phyloP scores from a whole-genome alignment of 2,329 filamentous ascomycete genomes.

The Aureobasidium sp. region DNA sequence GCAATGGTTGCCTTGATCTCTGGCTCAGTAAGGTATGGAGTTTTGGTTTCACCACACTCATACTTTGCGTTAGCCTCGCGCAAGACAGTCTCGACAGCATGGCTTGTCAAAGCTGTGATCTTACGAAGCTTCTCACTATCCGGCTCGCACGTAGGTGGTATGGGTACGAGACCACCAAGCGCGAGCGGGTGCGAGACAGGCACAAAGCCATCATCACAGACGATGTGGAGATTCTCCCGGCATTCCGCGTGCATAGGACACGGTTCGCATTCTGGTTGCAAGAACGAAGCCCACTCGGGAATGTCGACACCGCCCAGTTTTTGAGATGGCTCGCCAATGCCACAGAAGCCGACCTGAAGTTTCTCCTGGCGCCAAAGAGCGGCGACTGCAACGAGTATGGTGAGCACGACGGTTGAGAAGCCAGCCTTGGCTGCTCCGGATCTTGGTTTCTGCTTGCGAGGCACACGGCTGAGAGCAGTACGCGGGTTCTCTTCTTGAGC shows the following conservation, averaged over 20 bases:
- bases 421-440: slow-evolving; percentile 52
- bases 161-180: slow-evolving; percentile 69
- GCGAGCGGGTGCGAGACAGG: slow-evolving; percentile 78
- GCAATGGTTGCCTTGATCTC: slow-evolving; percentile 72
- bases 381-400: slow-evolving; percentile 64
- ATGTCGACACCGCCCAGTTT: slow-evolving; percentile 56
- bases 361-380: slow-evolving; percentile 92
- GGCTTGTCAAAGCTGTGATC: slow-evolving; percentile 80
- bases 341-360: slow-evolving; percentile 91
- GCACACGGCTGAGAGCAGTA: slow-evolving; percentile 3
- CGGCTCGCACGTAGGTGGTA: slow-evolving; percentile 87
- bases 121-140: slow-evolving; percentile 87
- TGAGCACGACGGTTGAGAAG: slow-evolving; percentile 63
- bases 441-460: slow-evolving; percentile 7
- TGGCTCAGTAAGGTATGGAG: slow-evolving; percentile 59
- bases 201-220: slow-evolving; percentile 83
- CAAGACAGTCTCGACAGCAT: slow-evolving; percentile 71
- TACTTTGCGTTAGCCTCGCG: slow-evolving; percentile 79
- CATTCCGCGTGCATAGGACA: slow-evolving; percentile 90
- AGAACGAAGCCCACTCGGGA: slow-evolving; percentile 63
- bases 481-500: neutral
- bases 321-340: slow-evolving; percentile 60
- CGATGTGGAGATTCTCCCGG: slow-evolving; percentile 66
- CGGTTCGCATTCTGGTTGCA: slow-evolving; percentile 77
- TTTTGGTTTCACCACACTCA: slow-evolving; percentile 72